Evolutionary conservation across 108 stramenopile genomes (phyloP).

Genomic region (Pseudonitzschia pungens): DNA sequence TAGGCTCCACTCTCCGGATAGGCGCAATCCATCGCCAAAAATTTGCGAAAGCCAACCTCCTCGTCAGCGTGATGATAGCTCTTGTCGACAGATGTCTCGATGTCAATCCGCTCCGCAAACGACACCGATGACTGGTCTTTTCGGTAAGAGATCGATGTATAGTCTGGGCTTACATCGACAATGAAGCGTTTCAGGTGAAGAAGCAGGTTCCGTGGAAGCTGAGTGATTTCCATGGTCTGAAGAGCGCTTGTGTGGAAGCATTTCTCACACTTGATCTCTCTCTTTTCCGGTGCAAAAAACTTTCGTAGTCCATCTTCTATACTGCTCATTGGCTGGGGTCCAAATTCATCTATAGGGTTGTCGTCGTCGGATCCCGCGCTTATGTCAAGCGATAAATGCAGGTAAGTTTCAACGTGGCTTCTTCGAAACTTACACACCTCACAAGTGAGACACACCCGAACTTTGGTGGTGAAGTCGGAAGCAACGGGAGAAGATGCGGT

Average conservation of each 20-base stretch:
- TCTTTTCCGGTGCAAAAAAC: slow-evolving; percentile 77
- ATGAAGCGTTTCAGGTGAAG: slow-evolving; percentile 68
- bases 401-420: slow-evolving; percentile 48
- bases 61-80: not conserved
- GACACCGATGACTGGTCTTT: slow-evolving; percentile 55
- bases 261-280: slow-evolving; percentile 86
- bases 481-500: slow-evolving; percentile 32
- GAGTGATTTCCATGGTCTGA: slow-evolving; percentile 42
- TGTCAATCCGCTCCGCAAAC: slow-evolving; percentile 30
- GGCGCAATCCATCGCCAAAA: slow-evolving; percentile 32
- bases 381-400: slow-evolving; percentile 57
- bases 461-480: slow-evolving; percentile 47
- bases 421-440: slow-evolving; percentile 59
- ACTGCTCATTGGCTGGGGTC: slow-evolving; percentile 1
- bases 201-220: slow-evolving; percentile 46
- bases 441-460: slow-evolving; percentile 53
- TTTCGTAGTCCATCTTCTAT: slow-evolving; percentile 50
- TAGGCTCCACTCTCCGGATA: slow-evolving; percentile 21
- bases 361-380: slow-evolving; percentile 13
- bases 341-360: not conserved
- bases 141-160: slow-evolving; percentile 39
- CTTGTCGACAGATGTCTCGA: slow-evolving; percentile 12
- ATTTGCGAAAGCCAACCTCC: slow-evolving; percentile 27
- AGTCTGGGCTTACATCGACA: slow-evolving; percentile 53
- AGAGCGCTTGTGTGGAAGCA: slow-evolving; percentile 59